A percentile compares a stretch with the other conserved stretches of the same genome.
phyloP scores from a whole-genome alignment of 257 asterid species.

The Solanum chmielewskii region DNA sequence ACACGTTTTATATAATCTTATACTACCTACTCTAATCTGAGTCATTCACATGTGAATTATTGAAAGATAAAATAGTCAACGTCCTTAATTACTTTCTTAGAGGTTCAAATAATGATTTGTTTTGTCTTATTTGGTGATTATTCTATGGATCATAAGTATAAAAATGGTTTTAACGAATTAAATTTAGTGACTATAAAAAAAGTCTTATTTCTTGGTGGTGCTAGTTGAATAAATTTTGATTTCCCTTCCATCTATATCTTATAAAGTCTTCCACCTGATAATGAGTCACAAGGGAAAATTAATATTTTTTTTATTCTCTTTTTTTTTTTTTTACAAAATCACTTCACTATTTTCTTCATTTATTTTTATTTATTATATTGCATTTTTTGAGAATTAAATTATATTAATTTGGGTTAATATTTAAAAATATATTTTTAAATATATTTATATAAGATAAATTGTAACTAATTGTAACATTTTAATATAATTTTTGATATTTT shows the following conservation, averaged over 20 bases:
- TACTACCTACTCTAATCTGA: neutral
- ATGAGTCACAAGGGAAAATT: neutral
- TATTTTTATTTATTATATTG: neutral
- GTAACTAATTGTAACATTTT: neutral
- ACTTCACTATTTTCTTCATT: neutral
- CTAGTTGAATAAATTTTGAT: neutral
- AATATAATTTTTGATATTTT: neutral
- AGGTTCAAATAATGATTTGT: neutral
- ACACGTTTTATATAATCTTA: neutral
- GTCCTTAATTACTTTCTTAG: neutral
- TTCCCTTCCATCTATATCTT: neutral
- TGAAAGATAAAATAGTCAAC: neutral
- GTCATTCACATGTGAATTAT: neutral
- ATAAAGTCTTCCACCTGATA: neutral
- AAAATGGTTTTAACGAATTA: neutral
- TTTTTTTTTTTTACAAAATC: neutral
- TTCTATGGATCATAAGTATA: neutral
- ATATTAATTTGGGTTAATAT: neutral
- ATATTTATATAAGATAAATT: neutral
- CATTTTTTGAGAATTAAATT: rapidly evolving
- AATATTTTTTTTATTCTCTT: neutral
- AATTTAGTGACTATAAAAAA: neutral
- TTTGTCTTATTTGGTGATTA: neutral
- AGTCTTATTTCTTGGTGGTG: neutral
- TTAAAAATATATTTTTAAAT: neutral